A percentile compares a stretch with the other conserved stretches of the same genome.
phyloP scores from a whole-genome alignment of 768 basidiomycete species.

The Pleurotus salmoneostramineus region DNA sequence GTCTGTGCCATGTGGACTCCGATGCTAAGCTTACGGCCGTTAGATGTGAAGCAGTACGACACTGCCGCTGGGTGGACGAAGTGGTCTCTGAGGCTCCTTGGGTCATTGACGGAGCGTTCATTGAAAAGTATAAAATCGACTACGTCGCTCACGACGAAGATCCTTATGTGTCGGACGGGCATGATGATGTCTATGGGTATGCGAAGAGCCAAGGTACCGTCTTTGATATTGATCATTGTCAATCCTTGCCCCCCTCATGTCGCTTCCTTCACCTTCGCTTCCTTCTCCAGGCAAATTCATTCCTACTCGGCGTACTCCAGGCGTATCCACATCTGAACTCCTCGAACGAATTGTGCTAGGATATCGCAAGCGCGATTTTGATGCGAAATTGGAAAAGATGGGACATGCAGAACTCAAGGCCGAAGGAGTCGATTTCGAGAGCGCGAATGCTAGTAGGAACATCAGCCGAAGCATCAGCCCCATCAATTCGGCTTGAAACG shows the following conservation, averaged over 20 bases:
- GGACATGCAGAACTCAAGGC: conserved; percentile 70
- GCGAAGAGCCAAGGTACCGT: conserved; percentile 74
- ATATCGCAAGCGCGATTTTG: conserved; percentile 83
- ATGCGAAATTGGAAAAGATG: conserved; percentile 87
- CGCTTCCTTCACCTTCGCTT: background rate
- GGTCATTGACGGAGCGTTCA: conserved; percentile 78
- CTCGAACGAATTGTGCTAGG: conserved; percentile 88
- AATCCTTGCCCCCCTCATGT: background rate
- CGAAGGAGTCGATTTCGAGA: conserved; percentile 55
- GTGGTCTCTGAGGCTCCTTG: conserved; percentile 90
- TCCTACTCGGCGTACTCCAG: conserved; percentile 92
- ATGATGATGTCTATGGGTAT: conserved; percentile 82
- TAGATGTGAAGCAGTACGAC: conserved; percentile 86
- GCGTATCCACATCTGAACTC: conserved; percentile 90
- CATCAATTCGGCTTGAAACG: background rate
- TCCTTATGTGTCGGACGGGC: conserved; percentile 76
- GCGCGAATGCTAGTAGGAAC: conserved; percentile 25
- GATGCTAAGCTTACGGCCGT: conserved; percentile 5
- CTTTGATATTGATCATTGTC: too few species aligned
- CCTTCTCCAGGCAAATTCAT: conserved; percentile 76
- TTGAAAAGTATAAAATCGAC: conserved; percentile 86
- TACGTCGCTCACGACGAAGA: conserved; percentile 97
- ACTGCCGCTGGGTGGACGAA: conserved; percentile 97
- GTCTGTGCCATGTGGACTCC: background rate
- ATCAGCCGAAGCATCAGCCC: conserved; percentile 27